Conservation (phyloP, 2,329 filamentous ascomycete genomes). For the Elsinoe perseae region DNA sequence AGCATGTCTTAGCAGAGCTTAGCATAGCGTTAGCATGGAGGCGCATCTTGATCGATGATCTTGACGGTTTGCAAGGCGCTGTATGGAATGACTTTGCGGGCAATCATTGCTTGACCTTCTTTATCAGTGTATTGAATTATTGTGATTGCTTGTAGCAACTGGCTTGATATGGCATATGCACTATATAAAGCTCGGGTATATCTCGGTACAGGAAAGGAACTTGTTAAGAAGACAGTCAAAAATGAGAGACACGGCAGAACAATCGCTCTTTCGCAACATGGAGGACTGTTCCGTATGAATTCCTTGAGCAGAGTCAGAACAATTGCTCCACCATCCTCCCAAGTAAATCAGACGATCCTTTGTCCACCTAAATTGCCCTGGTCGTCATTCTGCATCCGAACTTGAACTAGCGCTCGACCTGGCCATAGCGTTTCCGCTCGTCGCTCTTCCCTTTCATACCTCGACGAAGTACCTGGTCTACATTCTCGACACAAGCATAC, state of each 20-base stretch:
- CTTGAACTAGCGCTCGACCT: background rate
- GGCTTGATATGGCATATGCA: background rate
- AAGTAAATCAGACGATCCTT: background rate
- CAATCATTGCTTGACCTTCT: background rate
- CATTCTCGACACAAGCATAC: background rate
- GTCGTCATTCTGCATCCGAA: background rate
- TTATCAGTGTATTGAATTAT: background rate
- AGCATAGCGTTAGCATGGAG: constrained; percentile 15
- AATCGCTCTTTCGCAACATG: too few relatives aligned
- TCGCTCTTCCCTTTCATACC: background rate
- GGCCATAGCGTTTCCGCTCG: background rate
- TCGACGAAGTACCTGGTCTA: background rate
- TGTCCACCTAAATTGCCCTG: background rate
- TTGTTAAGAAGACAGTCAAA: background rate
- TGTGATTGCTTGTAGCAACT: background rate
- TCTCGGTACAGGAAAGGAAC: background rate
- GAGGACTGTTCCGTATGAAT: background rate
- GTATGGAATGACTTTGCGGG: constrained; percentile 9
- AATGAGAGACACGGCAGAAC: background rate
- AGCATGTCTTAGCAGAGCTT: constrained; percentile 13
- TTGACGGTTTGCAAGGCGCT: constrained; percentile 14
- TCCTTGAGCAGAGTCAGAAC: background rate
- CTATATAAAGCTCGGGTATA: background rate
- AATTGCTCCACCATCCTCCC: background rate
- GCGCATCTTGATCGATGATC: constrained; percentile 5